Percentiles rank a stretch among this genome's conserved stretches.
phyloP scores from a whole-genome alignment of 2,329 filamentous ascomycete genomes.

The Calonectria henricotiae region DNA sequence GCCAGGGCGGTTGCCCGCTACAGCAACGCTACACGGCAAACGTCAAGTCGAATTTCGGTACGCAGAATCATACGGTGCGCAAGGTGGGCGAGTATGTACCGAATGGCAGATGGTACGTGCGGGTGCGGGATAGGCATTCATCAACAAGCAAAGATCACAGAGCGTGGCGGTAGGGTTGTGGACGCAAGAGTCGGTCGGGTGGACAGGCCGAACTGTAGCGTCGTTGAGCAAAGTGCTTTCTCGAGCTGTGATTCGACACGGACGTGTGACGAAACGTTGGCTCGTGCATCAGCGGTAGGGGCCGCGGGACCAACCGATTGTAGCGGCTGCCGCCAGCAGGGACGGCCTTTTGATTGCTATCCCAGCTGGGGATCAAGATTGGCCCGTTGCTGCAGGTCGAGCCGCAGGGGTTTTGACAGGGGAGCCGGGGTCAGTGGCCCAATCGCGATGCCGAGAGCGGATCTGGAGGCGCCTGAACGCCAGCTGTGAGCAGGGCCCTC shows the following conservation, averaged over 20 bases:
- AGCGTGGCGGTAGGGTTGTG: conserved; percentile 47
- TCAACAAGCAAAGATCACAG: conserved; percentile 31
- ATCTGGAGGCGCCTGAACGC: conserved; percentile 23
- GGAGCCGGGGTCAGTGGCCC: conserved; percentile 19
- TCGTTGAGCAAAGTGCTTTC: conserved; percentile 47
- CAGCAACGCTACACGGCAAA: conserved; percentile 34
- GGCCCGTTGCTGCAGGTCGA: conserved; percentile 57
- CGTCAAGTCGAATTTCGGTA: conserved; percentile 28
- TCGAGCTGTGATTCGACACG: conserved; percentile 58
- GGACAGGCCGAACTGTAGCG: conserved; percentile 47
- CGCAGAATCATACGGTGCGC: conserved; percentile 38
- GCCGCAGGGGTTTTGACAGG: conserved; percentile 49
- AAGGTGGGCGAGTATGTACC: conserved; percentile 38
- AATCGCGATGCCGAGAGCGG: conserved; percentile 35
- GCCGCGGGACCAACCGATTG: conserved; percentile 65
- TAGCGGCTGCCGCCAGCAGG: conserved; percentile 57
- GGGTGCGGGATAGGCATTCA: conserved; percentile 26
- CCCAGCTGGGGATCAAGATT: conserved; percentile 61
- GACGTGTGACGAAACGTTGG: conserved; percentile 63
- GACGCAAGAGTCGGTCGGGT: conserved; percentile 49
- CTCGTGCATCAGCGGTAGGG: conserved; percentile 65
- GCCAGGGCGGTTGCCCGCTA: conserved; percentile 34
- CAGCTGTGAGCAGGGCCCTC: conserved; percentile 17
- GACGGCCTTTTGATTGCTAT: conserved; percentile 45
- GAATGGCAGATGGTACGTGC: conserved; percentile 3